Conservation (phyloP, 2,329 filamentous ascomycete genomes). For the Monilinia polystroma region DNA sequence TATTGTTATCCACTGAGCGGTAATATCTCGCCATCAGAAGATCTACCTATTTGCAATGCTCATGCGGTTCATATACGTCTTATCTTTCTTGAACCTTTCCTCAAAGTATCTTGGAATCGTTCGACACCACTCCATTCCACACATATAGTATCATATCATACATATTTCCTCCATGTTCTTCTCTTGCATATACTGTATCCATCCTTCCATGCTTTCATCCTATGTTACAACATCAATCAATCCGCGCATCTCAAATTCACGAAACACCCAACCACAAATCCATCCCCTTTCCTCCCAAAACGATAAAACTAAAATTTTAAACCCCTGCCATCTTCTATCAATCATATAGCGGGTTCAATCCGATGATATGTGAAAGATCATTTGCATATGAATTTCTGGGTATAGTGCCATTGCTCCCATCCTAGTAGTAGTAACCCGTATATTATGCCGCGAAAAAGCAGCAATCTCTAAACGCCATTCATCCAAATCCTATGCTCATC, state of each 20-base stretch:
- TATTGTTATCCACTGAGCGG: too few relatives aligned
- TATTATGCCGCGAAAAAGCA: background rate
- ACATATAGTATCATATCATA: background rate
- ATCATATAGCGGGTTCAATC: background rate
- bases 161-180: background rate
- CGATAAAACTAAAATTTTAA: background rate
- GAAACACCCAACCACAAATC: background rate
- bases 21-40: too few relatives aligned
- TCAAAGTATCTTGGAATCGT: too few relatives aligned
- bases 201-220: background rate
- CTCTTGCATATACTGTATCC: background rate
- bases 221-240: background rate
- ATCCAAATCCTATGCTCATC: background rate
- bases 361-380: background rate
- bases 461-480: constrained; percentile 15
- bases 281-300: background rate
- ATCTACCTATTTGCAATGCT: too few relatives aligned
- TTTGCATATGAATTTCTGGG: constrained; percentile 14
- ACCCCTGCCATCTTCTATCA: background rate
- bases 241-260: too few relatives aligned
- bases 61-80: too few relatives aligned
- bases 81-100: too few relatives aligned
- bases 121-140: background rate
- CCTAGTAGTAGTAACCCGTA: constrained; percentile 14
- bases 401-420: constrained; percentile 23